These are phyloP conservation scores for Coemansia nantahalensis DNA, from an alignment of 192 early-diverging fungal species.

Conservation along the genomic window DNA sequence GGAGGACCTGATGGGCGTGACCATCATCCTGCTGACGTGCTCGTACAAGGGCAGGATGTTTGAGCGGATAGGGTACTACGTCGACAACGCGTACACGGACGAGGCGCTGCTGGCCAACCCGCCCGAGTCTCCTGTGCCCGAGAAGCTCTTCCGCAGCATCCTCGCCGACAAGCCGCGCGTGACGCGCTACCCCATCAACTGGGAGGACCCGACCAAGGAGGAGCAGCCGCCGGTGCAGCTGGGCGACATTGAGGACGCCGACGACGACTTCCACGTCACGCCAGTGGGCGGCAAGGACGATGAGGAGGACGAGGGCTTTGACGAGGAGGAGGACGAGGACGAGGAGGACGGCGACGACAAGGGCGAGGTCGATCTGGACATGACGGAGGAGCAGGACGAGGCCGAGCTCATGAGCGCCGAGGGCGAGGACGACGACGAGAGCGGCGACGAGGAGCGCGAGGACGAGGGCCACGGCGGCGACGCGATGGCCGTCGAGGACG, in stretches of 20 bases:
- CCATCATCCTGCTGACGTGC: conserved; percentile 87
- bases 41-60: conserved; percentile 90
- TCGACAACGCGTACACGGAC: conserved; percentile 93
- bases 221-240: conserved; percentile 29
- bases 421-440: conserved; percentile 10
- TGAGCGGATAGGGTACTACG: conserved; percentile 96
- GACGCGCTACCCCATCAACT: conserved; percentile 78
- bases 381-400: conserved; percentile 26
- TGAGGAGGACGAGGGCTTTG: conserved; percentile 14
- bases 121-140: conserved; percentile 67
- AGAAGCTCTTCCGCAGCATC: conserved; percentile 81
- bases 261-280: conserved; percentile 12
- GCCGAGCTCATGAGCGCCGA: conserved; percentile 16
- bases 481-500: not conserved
- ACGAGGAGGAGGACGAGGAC: conserved; percentile 13
- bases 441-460: conserved; percentile 14
- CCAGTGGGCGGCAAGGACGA: conserved; percentile 11
- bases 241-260: conserved; percentile 11
- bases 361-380: conserved; percentile 26
- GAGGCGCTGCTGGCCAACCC: conserved; percentile 76
- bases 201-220: conserved; percentile 50
- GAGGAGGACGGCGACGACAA: conserved; percentile 30
- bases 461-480: conserved; percentile 5
- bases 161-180: conserved; percentile 94
- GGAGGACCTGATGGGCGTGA: conserved; percentile 82